Evolutionary conservation across 495 filamentous ascomycete genomes (phyloP).

Genomic region (Neurospora terricola): DNA sequence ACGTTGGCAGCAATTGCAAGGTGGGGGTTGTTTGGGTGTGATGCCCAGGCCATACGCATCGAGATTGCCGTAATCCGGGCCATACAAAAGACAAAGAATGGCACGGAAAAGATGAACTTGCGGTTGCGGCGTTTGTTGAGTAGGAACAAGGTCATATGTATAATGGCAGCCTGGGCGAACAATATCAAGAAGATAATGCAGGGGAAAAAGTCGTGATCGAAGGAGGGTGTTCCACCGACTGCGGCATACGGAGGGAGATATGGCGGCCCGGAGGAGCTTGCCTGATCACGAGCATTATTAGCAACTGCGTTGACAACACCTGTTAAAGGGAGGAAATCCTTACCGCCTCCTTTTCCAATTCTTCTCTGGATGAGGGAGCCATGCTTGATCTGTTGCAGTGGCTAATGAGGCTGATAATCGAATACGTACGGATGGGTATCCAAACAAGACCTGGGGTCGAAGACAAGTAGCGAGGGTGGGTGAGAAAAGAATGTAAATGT

Average conservation of each 20-base stretch:
- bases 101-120: slow-evolving; percentile 58
- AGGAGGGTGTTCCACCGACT: slow-evolving; percentile 49
- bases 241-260: slow-evolving; percentile 29
- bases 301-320: not conserved
- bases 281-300: not conserved
- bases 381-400: not conserved
- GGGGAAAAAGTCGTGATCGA: slow-evolving; percentile 51
- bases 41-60: slow-evolving; percentile 54
- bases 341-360: not conserved
- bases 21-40: slow-evolving; percentile 30
- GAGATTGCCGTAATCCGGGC: slow-evolving; percentile 53
- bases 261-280: slow-evolving; percentile 17
- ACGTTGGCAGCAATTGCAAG: slow-evolving; percentile 63
- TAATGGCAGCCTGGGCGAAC: slow-evolving; percentile 44
- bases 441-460: not conserved
- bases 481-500: not conserved
- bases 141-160: slow-evolving; percentile 54
- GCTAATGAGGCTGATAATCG: not conserved
- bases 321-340: not conserved
- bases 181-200: slow-evolving; percentile 55
- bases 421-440: not conserved
- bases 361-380: too few species aligned
- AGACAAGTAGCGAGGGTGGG: too few species aligned
- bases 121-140: slow-evolving; percentile 44
- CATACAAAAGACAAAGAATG: slow-evolving; percentile 70